A percentile compares a stretch with the other conserved stretches of the same genome.
Evolutionary conservation across 306 rosid species (phyloP).

Genomic region (Medicago ruthenica): DNA sequence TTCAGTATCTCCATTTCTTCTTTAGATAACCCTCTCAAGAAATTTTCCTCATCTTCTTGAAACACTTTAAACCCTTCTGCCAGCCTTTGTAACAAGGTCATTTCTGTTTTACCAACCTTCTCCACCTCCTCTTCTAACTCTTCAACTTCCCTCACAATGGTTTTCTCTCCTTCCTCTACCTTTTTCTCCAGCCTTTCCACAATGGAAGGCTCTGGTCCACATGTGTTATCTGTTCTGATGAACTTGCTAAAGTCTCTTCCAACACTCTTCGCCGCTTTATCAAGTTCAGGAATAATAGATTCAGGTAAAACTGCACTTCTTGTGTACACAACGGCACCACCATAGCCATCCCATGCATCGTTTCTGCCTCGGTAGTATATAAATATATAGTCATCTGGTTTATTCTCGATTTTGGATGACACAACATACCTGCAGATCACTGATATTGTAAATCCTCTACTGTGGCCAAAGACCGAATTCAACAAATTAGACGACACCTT

Average conservation of each 20-base stretch:
- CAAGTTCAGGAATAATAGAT: slow-evolving; percentile 76
- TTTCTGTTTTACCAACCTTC: slow-evolving; percentile 71
- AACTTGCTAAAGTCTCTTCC: slow-evolving; percentile 84
- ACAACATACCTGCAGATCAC: slow-evolving; percentile 70
- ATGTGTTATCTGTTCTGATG: slow-evolving; percentile 77
- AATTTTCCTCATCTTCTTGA: slow-evolving; percentile 75
- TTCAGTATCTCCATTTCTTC: slow-evolving; percentile 78
- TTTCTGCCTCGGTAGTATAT: slow-evolving; percentile 91
- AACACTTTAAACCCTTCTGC: slow-evolving; percentile 75
- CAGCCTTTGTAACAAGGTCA: slow-evolving; percentile 64
- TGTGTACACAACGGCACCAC: slow-evolving; percentile 88
- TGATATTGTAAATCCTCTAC: slow-evolving; percentile 29
- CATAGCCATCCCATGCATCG: slow-evolving; percentile 99
- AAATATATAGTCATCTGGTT: slow-evolving; percentile 78
- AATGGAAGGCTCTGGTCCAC: slow-evolving; percentile 93
- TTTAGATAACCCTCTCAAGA: slow-evolving; percentile 61
- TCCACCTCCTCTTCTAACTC: slow-evolving; percentile 76
- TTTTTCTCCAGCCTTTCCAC: slow-evolving; percentile 90
- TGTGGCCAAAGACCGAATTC: slow-evolving; percentile 15
- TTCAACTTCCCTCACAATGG: slow-evolving; percentile 77
- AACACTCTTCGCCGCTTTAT: slow-evolving; percentile 68
- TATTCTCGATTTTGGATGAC: slow-evolving; percentile 76
- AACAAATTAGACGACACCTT: slow-evolving; percentile 7
- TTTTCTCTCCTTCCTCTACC: slow-evolving; percentile 83
- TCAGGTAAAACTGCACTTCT: slow-evolving; percentile 86